Percentiles rank a stretch among this genome's conserved stretches.
These are phyloP conservation scores for Hyaloscypha variabilis DNA, from an alignment of 495 filamentous ascomycete species.

Conservation along the genomic window DNA sequence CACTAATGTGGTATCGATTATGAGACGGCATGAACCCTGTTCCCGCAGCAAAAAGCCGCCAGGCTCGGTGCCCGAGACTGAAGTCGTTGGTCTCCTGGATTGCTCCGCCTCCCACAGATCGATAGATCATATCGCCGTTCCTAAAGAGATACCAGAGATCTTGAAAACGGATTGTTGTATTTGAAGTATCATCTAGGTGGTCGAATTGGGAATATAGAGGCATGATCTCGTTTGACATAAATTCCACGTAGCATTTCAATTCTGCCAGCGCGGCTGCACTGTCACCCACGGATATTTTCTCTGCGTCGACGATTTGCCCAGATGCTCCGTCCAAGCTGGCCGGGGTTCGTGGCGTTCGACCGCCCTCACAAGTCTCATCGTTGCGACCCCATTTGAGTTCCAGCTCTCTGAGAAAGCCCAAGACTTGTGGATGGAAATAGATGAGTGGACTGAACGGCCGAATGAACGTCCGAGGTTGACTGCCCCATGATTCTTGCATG, in stretches of 20 bases:
- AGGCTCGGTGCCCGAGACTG: constrained; percentile 27
- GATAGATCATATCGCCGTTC: constrained; percentile 26
- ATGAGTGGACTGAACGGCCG: constrained; percentile 43
- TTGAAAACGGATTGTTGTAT: constrained; percentile 27
- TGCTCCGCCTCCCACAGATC: constrained; percentile 13
- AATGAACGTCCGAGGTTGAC: constrained; percentile 39
- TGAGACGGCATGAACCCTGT: neutral
- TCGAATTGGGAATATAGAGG: constrained; percentile 32
- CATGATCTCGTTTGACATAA: constrained; percentile 33
- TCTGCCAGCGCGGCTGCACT: constrained; percentile 26
- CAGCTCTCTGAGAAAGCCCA: constrained; percentile 36
- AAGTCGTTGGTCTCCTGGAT: constrained; percentile 35
- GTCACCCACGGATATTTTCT: constrained; percentile 29
- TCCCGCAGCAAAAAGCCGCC: constrained; percentile 17
- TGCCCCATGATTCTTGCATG: constrained; percentile 30
- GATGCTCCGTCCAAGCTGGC: neutral
- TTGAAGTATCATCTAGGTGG: neutral
- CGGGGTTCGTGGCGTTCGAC: neutral
- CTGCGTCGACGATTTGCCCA: neutral
- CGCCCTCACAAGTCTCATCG: neutral
- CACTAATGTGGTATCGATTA: neutral
- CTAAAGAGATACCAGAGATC: constrained; percentile 39
- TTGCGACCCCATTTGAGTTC: constrained; percentile 39
- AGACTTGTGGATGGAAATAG: constrained; percentile 42
- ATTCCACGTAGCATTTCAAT: constrained; percentile 25